phyloP scores from a whole-genome alignment of 768 basidiomycete genomes.

The Leccinellum luteum region DNA sequence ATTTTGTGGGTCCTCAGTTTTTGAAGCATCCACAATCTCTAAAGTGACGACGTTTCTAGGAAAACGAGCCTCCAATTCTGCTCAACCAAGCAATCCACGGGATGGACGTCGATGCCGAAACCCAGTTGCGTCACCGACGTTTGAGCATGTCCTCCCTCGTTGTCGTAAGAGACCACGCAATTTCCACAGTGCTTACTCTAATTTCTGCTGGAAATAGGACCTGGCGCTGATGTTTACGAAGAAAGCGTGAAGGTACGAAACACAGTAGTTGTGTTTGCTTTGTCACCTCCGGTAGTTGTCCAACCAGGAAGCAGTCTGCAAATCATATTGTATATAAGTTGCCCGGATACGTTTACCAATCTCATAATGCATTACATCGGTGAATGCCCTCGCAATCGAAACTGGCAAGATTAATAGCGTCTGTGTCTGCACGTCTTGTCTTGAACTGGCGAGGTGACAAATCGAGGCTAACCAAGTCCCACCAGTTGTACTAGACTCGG shows the following conservation, averaged over 20 bases:
- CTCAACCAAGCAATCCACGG: slow-evolving; percentile 8
- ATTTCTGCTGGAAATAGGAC: slow-evolving; percentile 14
- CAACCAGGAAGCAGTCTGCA: no score
- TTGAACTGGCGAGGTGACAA: no score
- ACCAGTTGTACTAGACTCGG: no score
- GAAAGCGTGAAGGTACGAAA: background rate
- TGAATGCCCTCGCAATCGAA: background rate
- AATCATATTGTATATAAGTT: background rate
- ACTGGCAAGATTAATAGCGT: no score
- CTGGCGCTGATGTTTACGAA: slow-evolving; percentile 10
- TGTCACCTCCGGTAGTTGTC: background rate
- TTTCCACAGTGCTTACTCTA: background rate
- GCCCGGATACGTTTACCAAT: background rate
- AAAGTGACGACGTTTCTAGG: slow-evolving; percentile 10
- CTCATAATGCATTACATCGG: background rate
- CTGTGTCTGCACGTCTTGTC: no score
- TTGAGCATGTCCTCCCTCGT: slow-evolving; percentile 20
- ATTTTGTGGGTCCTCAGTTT: slow-evolving; percentile 3
- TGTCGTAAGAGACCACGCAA: slow-evolving; percentile 15
- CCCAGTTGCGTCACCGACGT: slow-evolving; percentile 7
- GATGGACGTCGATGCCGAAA: background rate
- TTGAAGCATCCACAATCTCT: background rate
- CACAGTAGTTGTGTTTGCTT: background rate
- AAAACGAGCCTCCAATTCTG: background rate
- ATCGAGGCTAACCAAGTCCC: no score